Evolutionary conservation across 108 stramenopile genomes (phyloP).

Genomic region (Nannochloropsis gaditana): DNA sequence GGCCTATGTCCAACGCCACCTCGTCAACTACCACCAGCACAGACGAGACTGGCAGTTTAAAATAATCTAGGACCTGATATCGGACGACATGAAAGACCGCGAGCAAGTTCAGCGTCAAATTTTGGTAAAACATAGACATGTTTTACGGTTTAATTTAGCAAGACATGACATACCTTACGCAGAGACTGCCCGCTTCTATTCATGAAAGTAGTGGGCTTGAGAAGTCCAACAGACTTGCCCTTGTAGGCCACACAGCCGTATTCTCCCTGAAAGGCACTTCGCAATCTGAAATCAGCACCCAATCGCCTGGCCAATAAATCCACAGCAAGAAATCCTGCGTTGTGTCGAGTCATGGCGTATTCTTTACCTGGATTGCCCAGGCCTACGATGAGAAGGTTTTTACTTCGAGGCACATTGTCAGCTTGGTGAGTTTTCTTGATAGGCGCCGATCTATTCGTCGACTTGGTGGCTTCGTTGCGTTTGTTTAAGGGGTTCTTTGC

Average conservation of each 20-base stretch:
- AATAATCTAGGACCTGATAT: conserved; percentile 34
- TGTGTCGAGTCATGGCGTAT: conserved; percentile 44
- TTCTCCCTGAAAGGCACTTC: conserved; percentile 42
- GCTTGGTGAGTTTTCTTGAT: background rate
- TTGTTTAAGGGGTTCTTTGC: no score
- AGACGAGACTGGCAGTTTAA: conserved; percentile 27
- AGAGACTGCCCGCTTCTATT: conserved; percentile 43
- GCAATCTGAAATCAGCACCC: conserved; percentile 29
- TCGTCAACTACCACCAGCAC: conserved; percentile 41
- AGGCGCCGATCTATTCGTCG: background rate
- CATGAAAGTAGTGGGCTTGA: conserved; percentile 43
- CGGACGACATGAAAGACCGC: background rate
- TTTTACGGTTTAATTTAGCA: no score
- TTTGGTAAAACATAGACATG: no score
- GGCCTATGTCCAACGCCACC: conserved; percentile 42
- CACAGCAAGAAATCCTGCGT: conserved; percentile 40
- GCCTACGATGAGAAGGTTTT: conserved; percentile 42
- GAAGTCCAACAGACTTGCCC: conserved; percentile 42
- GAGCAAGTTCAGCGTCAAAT: no score
- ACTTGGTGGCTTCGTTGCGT: no score
- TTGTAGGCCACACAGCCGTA: conserved; percentile 24
- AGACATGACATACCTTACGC: conserved; percentile 27
- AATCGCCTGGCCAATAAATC: conserved; percentile 39
- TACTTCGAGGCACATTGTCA: background rate
- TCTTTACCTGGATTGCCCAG: conserved; percentile 45